phyloP scores from a whole-genome alignment of 441 rosid genomes.

The Metrosideros polymorpha region DNA sequence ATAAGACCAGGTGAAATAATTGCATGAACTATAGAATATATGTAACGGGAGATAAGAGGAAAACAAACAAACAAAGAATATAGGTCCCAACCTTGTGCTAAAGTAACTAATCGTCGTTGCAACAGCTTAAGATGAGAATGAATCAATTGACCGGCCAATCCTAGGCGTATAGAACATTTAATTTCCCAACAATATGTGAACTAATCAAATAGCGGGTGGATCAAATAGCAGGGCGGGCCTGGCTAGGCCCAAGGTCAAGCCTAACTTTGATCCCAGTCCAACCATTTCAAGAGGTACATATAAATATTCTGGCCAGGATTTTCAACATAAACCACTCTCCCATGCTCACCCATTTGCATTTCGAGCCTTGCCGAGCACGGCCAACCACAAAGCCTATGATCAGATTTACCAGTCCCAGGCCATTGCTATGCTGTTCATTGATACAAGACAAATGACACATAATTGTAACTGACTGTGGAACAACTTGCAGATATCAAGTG shows the following conservation, averaged over 20 bases:
- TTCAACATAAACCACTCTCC: background rate
- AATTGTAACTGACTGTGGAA: background rate
- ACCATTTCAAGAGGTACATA: background rate
- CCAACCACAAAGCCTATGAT: background rate
- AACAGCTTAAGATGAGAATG: background rate
- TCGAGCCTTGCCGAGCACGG: background rate
- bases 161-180: background rate
- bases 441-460: background rate
- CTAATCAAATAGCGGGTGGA: background rate
- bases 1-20: background rate
- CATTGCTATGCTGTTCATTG: background rate
- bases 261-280: background rate
- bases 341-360: background rate
- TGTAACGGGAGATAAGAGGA: background rate
- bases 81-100: background rate
- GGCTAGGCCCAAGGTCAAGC: background rate
- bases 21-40: background rate
- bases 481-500: background rate
- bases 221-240: background rate
- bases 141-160: background rate
- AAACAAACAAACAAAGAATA: background rate
- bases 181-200: background rate
- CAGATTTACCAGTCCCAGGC: background rate
- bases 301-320: background rate
- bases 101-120: background rate